A percentile compares a stretch with the other conserved stretches of the same genome.
phyloP scores from a whole-genome alignment of 1,284 basidiomycete genomes.

The Cutaneotrichosporon sp. region DNA sequence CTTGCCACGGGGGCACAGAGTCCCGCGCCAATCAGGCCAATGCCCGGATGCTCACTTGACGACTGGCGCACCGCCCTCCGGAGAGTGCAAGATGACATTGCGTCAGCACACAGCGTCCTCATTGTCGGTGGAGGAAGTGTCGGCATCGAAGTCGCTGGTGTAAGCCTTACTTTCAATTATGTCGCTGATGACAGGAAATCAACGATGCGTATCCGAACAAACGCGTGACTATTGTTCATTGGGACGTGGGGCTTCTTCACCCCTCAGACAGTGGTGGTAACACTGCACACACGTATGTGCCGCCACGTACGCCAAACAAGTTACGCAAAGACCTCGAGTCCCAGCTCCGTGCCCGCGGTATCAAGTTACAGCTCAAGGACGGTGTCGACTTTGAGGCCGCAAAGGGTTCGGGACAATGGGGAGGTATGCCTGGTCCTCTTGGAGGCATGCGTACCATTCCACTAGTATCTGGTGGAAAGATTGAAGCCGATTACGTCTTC shows the following conservation, averaged over 20 bases:
- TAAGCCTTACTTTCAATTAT: slow-evolving; percentile 21
- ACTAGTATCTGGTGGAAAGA: slow-evolving; percentile 36
- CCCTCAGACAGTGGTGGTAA: slow-evolving; percentile 25
- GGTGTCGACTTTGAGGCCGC: slow-evolving; percentile 39
- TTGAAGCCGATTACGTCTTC: slow-evolving; percentile 55
- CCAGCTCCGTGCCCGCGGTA: slow-evolving; percentile 43
- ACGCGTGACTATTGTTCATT: slow-evolving; percentile 33
- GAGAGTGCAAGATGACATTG: slow-evolving; percentile 24
- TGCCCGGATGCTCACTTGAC: slow-evolving; percentile 27
- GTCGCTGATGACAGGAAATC: slow-evolving; percentile 30
- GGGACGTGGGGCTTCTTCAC: slow-evolving; percentile 34
- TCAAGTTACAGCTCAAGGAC: slow-evolving; percentile 50
- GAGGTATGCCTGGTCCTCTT: slow-evolving; percentile 38
- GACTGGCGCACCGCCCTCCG: slow-evolving; percentile 32
- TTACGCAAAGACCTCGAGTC: slow-evolving; percentile 39
- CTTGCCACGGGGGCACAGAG: slow-evolving; percentile 49
- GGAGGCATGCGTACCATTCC: slow-evolving; percentile 40
- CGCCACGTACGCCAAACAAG: slow-evolving; percentile 37
- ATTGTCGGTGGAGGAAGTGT: slow-evolving; percentile 55
- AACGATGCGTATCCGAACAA: slow-evolving; percentile 35
- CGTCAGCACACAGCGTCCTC: slow-evolving; percentile 42
- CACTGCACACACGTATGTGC: slow-evolving; percentile 28
- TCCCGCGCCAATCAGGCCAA: slow-evolving; percentile 46
- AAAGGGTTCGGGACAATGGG: slow-evolving; percentile 31
- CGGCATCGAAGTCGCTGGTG: slow-evolving; percentile 56